phyloP scores from a whole-genome alignment of 805 yeast species.

The Millerozyma acaciae region DNA sequence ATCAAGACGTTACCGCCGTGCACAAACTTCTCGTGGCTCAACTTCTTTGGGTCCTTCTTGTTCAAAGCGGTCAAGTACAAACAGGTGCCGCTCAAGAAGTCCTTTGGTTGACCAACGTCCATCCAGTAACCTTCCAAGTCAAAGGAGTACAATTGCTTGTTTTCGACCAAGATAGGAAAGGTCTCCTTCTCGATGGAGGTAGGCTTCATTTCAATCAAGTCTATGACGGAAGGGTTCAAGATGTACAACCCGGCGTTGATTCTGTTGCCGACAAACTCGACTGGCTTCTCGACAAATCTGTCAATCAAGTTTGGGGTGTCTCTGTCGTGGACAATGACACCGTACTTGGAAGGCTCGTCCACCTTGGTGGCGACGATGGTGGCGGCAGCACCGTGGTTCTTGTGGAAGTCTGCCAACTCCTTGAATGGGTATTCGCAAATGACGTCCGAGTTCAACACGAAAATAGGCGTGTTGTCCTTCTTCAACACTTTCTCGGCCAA shows the following conservation, averaged over 20 bases:
- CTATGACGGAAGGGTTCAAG: slow-evolving; percentile 95
- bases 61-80: slow-evolving; percentile 83
- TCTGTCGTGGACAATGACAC: slow-evolving; percentile 98
- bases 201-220: slow-evolving; percentile 95
- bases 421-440: slow-evolving; percentile 97
- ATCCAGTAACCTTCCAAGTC: slow-evolving; percentile 99
- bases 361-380: slow-evolving; percentile 99
- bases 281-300: slow-evolving; percentile 99
- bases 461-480: slow-evolving; percentile 95
- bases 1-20: slow-evolving; percentile 91
- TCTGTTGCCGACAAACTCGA: slow-evolving; percentile 99
- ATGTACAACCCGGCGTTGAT: slow-evolving; percentile 99
- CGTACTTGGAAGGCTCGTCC: slow-evolving; percentile 98
- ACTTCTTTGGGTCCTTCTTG: slow-evolving; percentile 69
- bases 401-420: slow-evolving; percentile 90
- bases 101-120: slow-evolving; percentile 99
- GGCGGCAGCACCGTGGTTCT: slow-evolving; percentile 94
- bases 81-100: slow-evolving; percentile 93
- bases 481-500: slow-evolving; percentile 90
- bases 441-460: slow-evolving; percentile 96
- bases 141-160: slow-evolving; percentile 84
- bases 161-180: slow-evolving; percentile 92
- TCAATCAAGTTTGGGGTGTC: slow-evolving; percentile 93
- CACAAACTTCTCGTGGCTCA: slow-evolving; percentile 67
- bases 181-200: slow-evolving; percentile 99